Evolutionary conservation across 2,329 filamentous ascomycete genomes (phyloP).

Genomic region (Aspergillus jensenii): DNA sequence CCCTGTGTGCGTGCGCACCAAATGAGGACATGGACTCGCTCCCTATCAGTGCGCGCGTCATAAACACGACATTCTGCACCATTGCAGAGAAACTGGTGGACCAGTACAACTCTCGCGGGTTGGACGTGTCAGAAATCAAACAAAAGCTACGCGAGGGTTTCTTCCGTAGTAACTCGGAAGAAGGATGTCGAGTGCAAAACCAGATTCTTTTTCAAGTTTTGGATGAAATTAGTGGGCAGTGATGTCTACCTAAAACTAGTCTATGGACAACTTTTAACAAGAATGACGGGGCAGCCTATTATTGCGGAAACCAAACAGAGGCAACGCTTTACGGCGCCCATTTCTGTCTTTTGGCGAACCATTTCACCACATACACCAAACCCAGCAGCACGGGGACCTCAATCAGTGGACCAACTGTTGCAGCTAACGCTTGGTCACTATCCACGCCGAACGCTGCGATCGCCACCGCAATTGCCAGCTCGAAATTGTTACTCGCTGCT

Average conservation of each 20-base stretch:
- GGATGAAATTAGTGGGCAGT: slow-evolving; percentile 38
- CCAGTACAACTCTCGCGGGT: slow-evolving; percentile 37
- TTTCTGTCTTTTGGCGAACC: slow-evolving; percentile 25
- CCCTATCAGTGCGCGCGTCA: slow-evolving; percentile 24
- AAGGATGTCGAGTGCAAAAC: slow-evolving; percentile 40
- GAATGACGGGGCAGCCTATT: background rate
- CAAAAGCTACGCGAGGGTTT: slow-evolving; percentile 36
- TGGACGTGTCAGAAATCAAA: slow-evolving; percentile 38
- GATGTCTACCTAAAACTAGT: background rate
- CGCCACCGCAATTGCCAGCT: slow-evolving; percentile 84
- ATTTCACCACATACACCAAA: slow-evolving; percentile 70
- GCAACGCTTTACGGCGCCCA: slow-evolving; percentile 19
- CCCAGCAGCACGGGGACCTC: slow-evolving; percentile 80
- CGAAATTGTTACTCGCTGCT: slow-evolving; percentile 90
- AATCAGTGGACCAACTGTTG: slow-evolving; percentile 81
- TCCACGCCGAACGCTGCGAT: slow-evolving; percentile 76
- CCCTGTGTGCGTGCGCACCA: slow-evolving; percentile 26
- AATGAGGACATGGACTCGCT: slow-evolving; percentile 16
- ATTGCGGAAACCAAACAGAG: background rate
- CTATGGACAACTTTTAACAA: background rate
- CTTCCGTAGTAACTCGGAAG: slow-evolving; percentile 24
- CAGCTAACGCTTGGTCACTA: slow-evolving; percentile 76
- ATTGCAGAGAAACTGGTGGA: slow-evolving; percentile 39
- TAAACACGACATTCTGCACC: slow-evolving; percentile 39
- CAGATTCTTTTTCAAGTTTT: slow-evolving; percentile 44